phyloP scores from a whole-genome alignment of 768 basidiomycete species.

The Sistotremastrum suecicum region DNA sequence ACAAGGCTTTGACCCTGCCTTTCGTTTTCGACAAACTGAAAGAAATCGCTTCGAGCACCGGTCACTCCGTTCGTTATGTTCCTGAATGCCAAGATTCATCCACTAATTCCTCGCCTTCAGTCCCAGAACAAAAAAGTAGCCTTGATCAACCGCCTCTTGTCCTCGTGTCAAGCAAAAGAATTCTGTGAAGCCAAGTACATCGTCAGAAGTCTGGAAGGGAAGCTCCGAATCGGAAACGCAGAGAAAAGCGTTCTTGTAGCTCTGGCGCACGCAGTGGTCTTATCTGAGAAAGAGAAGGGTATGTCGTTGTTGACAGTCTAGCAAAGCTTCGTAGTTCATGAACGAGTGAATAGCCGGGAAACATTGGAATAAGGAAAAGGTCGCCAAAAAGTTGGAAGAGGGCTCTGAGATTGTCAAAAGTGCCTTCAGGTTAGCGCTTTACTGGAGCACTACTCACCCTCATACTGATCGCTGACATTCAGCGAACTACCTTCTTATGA shows the following conservation, averaged over 20 bases:
- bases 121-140: conserved; percentile 93
- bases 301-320: conserved; percentile 3
- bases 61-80: conserved; percentile 50
- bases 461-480: neutral
- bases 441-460: neutral
- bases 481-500: conserved; percentile 94
- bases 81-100: neutral
- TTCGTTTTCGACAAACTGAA: conserved; percentile 81
- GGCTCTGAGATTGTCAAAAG: conserved; percentile 68
- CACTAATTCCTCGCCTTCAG: conserved; percentile 22
- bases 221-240: conserved; percentile 92
- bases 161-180: conserved; percentile 81
- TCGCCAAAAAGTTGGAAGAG: conserved; percentile 60
- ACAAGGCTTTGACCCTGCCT: conserved; percentile 77
- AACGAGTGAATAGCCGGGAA: conserved; percentile 38
- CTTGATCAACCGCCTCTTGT: conserved; percentile 86
- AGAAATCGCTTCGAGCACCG: conserved; percentile 78
- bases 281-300: conserved; percentile 64
- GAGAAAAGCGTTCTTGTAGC: conserved; percentile 92
- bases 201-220: conserved; percentile 89
- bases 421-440: conserved; percentile 66
- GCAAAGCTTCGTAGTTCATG: neutral
- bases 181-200: conserved; percentile 67
- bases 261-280: conserved; percentile 80
- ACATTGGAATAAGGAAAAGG: conserved; percentile 60